Evolutionary conservation across 2,329 filamentous ascomycete genomes (phyloP).

Genomic region (Curvularia eragrostidis): DNA sequence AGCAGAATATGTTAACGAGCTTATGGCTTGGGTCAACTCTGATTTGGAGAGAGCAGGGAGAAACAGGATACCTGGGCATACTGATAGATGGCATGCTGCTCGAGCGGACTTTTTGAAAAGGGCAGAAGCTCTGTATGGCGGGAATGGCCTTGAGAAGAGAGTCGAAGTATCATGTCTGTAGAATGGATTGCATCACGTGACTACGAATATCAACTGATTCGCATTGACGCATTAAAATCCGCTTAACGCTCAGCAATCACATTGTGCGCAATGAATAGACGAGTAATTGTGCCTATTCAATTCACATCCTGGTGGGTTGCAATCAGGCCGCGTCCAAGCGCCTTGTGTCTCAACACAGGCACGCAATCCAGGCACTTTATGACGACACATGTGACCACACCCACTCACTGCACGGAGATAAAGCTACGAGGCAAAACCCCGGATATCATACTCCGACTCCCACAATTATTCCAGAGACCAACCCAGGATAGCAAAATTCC

Average conservation of each 20-base stretch:
- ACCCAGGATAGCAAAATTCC: not conserved
- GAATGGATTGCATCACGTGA: not conserved
- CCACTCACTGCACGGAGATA: constrained; percentile 1
- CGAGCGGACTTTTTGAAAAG: constrained; percentile 43
- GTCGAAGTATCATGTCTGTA: constrained; percentile 22
- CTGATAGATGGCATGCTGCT: constrained; percentile 44
- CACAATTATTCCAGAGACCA: not conserved
- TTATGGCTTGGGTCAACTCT: constrained; percentile 51
- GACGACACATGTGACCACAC: constrained; percentile 6
- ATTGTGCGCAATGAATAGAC: too few relatives aligned
- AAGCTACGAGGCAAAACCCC: not conserved
- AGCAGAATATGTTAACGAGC: constrained; percentile 50
- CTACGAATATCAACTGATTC: not conserved
- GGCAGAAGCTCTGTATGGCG: constrained; percentile 40
- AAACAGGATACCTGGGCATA: constrained; percentile 44
- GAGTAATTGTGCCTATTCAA: not conserved
- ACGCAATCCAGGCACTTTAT: constrained; percentile 10
- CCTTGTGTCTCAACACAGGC: constrained; percentile 7
- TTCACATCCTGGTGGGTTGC: not conserved
- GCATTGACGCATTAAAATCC: too few relatives aligned
- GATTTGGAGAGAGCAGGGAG: constrained; percentile 30
- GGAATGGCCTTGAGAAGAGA: not conserved
- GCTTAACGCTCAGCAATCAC: not conserved
- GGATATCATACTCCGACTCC: not conserved
- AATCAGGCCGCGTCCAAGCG: not conserved